A percentile compares a stretch with the other conserved stretches of the same genome.
phyloP scores from a whole-genome alignment of 2,329 filamentous ascomycete genomes.

The Colletotrichum destructivum region DNA sequence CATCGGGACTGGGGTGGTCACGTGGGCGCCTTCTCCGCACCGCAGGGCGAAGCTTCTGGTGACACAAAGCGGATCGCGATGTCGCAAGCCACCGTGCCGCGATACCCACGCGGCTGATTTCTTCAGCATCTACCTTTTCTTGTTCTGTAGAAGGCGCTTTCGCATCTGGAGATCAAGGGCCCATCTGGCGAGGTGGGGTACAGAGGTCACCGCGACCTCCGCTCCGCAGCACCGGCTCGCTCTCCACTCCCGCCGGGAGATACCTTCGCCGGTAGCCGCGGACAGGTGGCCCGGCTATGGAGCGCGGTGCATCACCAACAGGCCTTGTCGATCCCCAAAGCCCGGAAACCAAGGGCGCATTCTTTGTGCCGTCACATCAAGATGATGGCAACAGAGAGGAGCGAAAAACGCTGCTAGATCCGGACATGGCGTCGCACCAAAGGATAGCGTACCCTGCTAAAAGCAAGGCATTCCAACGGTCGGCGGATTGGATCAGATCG shows the following conservation, averaged over 20 bases:
- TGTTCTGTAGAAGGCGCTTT: background rate
- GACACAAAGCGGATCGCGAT: slow-evolving; percentile 9
- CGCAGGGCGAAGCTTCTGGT: slow-evolving; percentile 33
- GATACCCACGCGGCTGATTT: background rate
- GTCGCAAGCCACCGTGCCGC: slow-evolving; percentile 15
- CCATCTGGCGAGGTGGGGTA: background rate
- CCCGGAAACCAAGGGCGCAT: background rate
- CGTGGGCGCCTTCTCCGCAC: slow-evolving; percentile 39
- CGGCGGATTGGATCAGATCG: background rate
- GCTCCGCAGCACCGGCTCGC: slow-evolving; percentile 14
- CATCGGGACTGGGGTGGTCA: slow-evolving; percentile 21
- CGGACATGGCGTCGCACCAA: slow-evolving; percentile 23
- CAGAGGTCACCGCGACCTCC: slow-evolving; percentile 6
- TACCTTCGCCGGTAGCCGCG: background rate
- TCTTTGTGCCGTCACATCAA: background rate
- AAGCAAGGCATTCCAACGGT: slow-evolving; percentile 26
- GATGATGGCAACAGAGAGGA: slow-evolving; percentile 5
- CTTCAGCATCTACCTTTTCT: background rate
- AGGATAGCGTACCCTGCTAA: background rate
- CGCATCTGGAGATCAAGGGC: background rate
- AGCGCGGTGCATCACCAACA: background rate
- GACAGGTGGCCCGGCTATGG: background rate
- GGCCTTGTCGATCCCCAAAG: background rate
- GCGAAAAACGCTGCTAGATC: background rate
- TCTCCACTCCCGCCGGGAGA: background rate